Evolutionary conservation across 306 rosid genomes (phyloP).

Genomic region (Arachis hypogaea): DNA sequence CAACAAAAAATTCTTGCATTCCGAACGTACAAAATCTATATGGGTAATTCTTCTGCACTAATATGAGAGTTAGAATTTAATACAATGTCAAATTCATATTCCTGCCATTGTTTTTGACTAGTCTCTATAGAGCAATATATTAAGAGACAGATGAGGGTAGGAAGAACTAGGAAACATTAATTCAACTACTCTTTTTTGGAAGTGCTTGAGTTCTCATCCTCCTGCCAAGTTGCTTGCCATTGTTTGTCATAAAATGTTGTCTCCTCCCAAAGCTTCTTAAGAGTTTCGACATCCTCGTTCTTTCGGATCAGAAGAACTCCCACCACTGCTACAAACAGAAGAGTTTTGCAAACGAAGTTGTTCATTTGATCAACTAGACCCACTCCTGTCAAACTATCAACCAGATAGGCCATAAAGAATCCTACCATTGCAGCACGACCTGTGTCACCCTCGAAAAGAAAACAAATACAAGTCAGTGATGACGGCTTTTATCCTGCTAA

Average conservation of each 20-base stretch:
- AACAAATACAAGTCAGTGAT: constrained; percentile 14
- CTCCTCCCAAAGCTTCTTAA: constrained; percentile 85
- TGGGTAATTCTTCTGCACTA: constrained; percentile 28
- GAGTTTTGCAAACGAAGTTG: constrained; percentile 93
- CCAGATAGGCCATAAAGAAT: constrained; percentile 92
- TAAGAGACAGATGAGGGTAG: constrained; percentile 5
- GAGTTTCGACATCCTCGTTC: constrained; percentile 82
- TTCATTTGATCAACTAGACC: constrained; percentile 96
- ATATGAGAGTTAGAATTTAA: constrained; percentile 27
- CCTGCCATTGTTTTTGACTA: constrained; percentile 33
- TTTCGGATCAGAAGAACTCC: constrained; percentile 94
- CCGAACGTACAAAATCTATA: constrained; percentile 25
- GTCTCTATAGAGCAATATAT: constrained; percentile 28
- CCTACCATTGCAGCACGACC: constrained; percentile 62
- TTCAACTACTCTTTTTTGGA: constrained; percentile 55
- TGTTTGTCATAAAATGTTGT: constrained; percentile 96
- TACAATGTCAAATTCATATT: constrained; percentile 37
- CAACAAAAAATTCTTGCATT: constrained; percentile 18
- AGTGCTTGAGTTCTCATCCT: constrained; percentile 67
- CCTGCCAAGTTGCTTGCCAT: constrained; percentile 99
- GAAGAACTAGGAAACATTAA: constrained; percentile 32
- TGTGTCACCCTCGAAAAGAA: constrained; percentile 22
- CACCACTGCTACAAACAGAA: constrained; percentile 75
- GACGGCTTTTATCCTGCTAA: not conserved
- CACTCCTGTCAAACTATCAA: constrained; percentile 98